phyloP scores from a whole-genome alignment of 768 basidiomycete genomes.

The Mycena crocata region DNA sequence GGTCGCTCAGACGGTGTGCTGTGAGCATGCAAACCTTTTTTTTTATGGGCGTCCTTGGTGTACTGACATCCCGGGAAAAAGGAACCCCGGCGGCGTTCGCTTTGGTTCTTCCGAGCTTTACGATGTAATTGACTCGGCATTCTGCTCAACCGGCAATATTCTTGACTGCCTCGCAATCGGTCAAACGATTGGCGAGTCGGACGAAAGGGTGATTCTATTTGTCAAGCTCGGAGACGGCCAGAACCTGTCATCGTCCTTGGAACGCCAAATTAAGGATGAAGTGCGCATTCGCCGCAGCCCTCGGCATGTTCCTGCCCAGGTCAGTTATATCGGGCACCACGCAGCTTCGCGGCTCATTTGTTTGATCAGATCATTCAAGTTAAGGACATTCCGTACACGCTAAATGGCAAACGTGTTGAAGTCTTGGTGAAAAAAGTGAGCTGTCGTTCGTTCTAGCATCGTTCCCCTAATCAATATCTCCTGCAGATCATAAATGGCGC shows the following conservation, averaged over 20 bases:
- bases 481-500: conserved; percentile 88
- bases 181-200: conserved; percentile 71
- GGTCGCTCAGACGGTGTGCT: conserved; percentile 87
- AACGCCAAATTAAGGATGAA: conserved; percentile 67
- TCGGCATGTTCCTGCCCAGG: conserved; percentile 81
- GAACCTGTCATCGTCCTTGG: conserved; percentile 61
- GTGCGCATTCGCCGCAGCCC: conserved; percentile 74
- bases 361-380: conserved; percentile 72
- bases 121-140: conserved; percentile 77
- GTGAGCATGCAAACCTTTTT: conserved; percentile 49
- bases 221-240: conserved; percentile 69
- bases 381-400: conserved; percentile 78
- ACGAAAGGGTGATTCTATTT: conserved; percentile 84
- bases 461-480: conserved; percentile 14
- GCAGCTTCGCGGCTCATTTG: conserved; percentile 25
- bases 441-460: neutral
- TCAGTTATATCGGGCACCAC: conserved; percentile 45
- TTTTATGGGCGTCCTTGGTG: conserved; percentile 19
- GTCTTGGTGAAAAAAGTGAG: conserved; percentile 81
- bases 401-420: conserved; percentile 86
- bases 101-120: conserved; percentile 88
- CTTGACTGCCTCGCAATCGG: conserved; percentile 80
- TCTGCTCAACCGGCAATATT: conserved; percentile 56
- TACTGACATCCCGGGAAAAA: conserved; percentile 38
- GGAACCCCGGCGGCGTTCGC: conserved; percentile 79